Conservation (phyloP, 1,284 basidiomycete species). For the Puccinia triticina region DNA sequence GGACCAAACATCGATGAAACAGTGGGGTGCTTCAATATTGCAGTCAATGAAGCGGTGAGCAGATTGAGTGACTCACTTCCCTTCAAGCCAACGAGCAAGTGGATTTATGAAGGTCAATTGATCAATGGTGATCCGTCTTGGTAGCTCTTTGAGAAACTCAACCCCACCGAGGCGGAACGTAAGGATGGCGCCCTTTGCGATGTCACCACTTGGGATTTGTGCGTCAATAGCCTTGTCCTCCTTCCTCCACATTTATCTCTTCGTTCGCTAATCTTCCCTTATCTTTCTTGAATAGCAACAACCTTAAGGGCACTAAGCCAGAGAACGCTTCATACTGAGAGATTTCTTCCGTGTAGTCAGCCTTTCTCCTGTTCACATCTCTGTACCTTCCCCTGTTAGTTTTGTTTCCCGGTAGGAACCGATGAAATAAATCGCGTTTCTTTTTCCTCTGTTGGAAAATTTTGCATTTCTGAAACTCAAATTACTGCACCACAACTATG, state of each 20-base stretch:
- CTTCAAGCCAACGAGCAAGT: not conserved
- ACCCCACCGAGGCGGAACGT: not conserved
- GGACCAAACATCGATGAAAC: not conserved
- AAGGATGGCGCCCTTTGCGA: not conserved
- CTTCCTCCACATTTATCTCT: not conserved
- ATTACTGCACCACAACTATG: too few relatives aligned
- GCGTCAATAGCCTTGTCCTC: not conserved
- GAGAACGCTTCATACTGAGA: too few relatives aligned
- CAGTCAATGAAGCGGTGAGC: constrained; percentile 7
- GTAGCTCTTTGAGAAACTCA: not conserved
- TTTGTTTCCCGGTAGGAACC: too few relatives aligned
- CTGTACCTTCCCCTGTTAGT: too few relatives aligned
- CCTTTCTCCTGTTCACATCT: too few relatives aligned
- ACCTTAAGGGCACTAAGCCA: not conserved
- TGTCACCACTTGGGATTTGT: not conserved
- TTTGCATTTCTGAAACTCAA: too few relatives aligned
- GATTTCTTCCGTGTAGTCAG: too few relatives aligned
- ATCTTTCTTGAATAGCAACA: not conserved
- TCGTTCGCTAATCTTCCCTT: not conserved
- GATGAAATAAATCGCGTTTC: too few relatives aligned
- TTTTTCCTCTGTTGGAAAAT: too few relatives aligned
- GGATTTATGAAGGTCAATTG: not conserved
- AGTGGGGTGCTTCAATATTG: constrained; percentile 27
- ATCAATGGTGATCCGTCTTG: not conserved
- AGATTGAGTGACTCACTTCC: too few relatives aligned